These are phyloP conservation scores for Carpinus fangiana DNA, from an alignment of 306 rosid genomes.

Conservation along the genomic window DNA sequence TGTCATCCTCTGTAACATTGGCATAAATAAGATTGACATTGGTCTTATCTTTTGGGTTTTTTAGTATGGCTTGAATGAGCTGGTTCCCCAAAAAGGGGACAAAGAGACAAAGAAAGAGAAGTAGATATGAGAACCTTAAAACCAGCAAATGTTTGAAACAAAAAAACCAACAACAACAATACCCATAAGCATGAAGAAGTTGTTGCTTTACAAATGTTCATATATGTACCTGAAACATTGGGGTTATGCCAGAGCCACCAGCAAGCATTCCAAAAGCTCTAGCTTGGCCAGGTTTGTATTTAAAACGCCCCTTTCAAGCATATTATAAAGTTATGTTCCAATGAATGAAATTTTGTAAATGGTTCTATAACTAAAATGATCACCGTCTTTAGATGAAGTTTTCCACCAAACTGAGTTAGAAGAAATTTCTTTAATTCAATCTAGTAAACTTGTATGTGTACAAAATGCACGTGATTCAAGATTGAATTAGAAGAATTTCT, in stretches of 20 bases:
- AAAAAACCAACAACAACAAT: neutral
- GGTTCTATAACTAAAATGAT: too few relatives aligned
- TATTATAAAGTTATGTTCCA: neutral
- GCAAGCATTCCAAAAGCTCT: slow-evolving; percentile 78
- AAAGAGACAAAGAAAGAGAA: neutral
- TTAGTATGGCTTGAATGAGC: slow-evolving; percentile 68
- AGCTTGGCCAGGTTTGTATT: slow-evolving; percentile 62
- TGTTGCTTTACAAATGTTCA: neutral
- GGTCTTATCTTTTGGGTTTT: slow-evolving; percentile 67
- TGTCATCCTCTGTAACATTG: slow-evolving; percentile 67
- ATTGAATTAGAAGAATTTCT: too few relatives aligned
- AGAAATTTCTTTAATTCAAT: too few relatives aligned
- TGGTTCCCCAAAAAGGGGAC: slow-evolving; percentile 12
- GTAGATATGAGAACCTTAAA: neutral
- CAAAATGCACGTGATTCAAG: too few relatives aligned
- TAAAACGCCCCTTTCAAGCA: slow-evolving; percentile 62
- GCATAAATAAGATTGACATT: slow-evolving; percentile 60
- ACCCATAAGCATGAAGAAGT: neutral
- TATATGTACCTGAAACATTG: slow-evolving; percentile 76
- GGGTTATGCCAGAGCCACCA: slow-evolving; percentile 86
- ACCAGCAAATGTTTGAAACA: neutral
- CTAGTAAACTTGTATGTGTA: too few relatives aligned
- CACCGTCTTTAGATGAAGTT: too few relatives aligned
- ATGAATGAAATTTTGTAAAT: neutral
- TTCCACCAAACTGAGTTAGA: too few relatives aligned